Percentiles rank a stretch among this genome's conserved stretches.
Evolutionary conservation across 306 rosid genomes (phyloP).

Genomic region (Prosopis cineraria): DNA sequence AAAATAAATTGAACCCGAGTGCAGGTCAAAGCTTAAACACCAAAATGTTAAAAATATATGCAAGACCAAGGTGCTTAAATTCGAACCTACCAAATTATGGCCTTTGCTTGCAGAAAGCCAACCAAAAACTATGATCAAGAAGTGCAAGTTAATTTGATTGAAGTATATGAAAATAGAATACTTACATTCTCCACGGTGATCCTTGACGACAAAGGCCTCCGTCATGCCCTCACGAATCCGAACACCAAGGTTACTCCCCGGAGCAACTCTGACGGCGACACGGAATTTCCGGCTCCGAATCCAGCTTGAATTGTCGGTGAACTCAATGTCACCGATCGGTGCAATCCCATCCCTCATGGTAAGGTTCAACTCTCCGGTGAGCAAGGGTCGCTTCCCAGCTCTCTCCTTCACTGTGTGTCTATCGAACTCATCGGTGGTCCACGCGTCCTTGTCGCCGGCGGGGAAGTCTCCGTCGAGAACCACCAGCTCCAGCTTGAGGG

Average conservation of each 20-base stretch:
- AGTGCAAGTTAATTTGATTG: background rate
- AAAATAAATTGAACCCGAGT: background rate
- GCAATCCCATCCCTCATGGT: conserved; percentile 60
- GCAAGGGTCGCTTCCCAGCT: conserved; percentile 71
- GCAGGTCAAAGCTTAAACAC: background rate
- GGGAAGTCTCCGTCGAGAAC: conserved; percentile 89
- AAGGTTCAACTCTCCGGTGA: conserved; percentile 64
- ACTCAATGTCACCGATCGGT: conserved; percentile 63
- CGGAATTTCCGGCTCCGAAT: conserved; percentile 70
- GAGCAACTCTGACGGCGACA: conserved; percentile 51
- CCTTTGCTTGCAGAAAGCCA: background rate
- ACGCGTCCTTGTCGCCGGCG: conserved; percentile 25
- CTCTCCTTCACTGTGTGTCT: conserved; percentile 65
- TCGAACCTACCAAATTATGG: background rate
- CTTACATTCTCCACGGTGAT: conserved; percentile 98
- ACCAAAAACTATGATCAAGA: background rate
- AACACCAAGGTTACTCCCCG: conserved; percentile 42
- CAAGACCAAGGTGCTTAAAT: background rate
- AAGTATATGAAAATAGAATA: background rate
- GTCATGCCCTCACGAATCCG: conserved; percentile 74
- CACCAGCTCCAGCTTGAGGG: conserved; percentile 66
- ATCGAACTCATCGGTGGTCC: conserved; percentile 66
- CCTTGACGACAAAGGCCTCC: conserved; percentile 76
- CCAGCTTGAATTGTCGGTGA: conserved; percentile 92
- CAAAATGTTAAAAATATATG: background rate